Percentiles rank a stretch among this genome's conserved stretches.
Evolutionary conservation across 192 early-diverging fungal species (phyloP).

Genomic region (Jimgerdemannia flammicorona): DNA sequence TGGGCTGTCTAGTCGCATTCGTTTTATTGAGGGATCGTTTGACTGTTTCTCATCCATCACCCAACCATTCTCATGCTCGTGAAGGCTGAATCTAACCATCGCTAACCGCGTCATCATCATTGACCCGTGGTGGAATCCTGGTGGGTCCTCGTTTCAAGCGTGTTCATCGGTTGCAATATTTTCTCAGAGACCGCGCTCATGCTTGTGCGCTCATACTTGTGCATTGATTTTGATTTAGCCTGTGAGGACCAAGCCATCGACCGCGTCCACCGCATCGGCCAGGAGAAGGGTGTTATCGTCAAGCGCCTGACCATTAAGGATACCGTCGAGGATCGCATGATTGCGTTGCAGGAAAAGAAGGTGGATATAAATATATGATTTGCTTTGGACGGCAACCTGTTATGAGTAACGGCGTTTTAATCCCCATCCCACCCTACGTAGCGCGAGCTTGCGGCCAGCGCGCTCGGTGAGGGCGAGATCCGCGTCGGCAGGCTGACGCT

Average conservation of each 20-base stretch:
- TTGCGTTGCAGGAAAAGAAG: slow-evolving; percentile 61
- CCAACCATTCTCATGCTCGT: slow-evolving; percentile 17
- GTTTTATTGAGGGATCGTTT: slow-evolving; percentile 66
- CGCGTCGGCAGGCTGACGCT: slow-evolving; percentile 16
- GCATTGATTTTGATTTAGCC: not conserved
- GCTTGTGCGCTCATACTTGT: too few relatives aligned
- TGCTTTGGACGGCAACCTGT: too few relatives aligned
- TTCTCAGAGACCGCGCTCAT: not conserved
- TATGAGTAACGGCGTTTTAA: not conserved
- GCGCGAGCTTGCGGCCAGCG: slow-evolving; percentile 11
- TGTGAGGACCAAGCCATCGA: slow-evolving; percentile 61
- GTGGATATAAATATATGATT: slow-evolving; percentile 9
- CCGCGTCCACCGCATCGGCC: slow-evolving; percentile 73
- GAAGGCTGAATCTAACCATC: not conserved
- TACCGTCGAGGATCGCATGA: slow-evolving; percentile 70
- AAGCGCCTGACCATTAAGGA: slow-evolving; percentile 56
- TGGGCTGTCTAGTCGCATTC: slow-evolving; percentile 40
- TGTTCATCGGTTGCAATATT: not conserved
- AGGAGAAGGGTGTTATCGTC: slow-evolving; percentile 56
- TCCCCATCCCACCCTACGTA: not conserved
- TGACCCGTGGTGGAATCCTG: slow-evolving; percentile 35
- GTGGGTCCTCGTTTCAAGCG: not conserved
- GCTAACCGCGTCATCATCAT: slow-evolving; percentile 8
- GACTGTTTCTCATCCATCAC: slow-evolving; percentile 64
- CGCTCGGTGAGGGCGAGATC: slow-evolving; percentile 9